Percentiles rank a stretch among this genome's conserved stretches.
These are phyloP conservation scores for Bacidia gigantensis DNA, from an alignment of 495 filamentous ascomycete genomes.

Conservation along the genomic window DNA sequence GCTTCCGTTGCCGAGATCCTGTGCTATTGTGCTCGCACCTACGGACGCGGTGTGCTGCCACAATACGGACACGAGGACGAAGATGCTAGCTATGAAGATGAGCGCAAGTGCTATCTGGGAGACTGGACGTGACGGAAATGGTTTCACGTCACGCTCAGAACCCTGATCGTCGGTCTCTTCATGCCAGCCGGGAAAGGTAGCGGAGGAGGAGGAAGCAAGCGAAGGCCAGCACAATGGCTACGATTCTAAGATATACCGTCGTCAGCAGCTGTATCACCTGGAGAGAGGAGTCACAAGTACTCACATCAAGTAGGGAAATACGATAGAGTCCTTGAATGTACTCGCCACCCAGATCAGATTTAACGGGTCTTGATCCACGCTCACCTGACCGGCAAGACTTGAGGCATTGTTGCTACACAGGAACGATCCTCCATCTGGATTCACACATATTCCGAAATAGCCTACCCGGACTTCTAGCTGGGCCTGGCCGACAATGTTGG, in stretches of 20 bases:
- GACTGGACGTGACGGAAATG: slow-evolving; percentile 55
- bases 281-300: slow-evolving; percentile 1
- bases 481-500: slow-evolving; percentile 50
- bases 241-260: slow-evolving; percentile 35
- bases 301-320: slow-evolving; percentile 54
- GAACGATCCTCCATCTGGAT: slow-evolving; percentile 46
- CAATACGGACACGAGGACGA: slow-evolving; percentile 55
- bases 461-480: slow-evolving; percentile 56
- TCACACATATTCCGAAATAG: slow-evolving; percentile 59
- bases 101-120: slow-evolving; percentile 52
- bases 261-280: not conserved
- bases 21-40: slow-evolving; percentile 79
- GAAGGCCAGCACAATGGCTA: slow-evolving; percentile 57
- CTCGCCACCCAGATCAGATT: slow-evolving; percentile 59
- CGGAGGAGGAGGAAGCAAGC: slow-evolving; percentile 56
- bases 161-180: slow-evolving; percentile 44
- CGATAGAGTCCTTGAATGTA: slow-evolving; percentile 59
- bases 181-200: slow-evolving; percentile 59
- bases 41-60: slow-evolving; percentile 88
- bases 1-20: slow-evolving; percentile 90
- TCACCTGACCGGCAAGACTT: slow-evolving; percentile 46
- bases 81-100: slow-evolving; percentile 53
- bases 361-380: slow-evolving; percentile 52
- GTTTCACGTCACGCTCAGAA: slow-evolving; percentile 46
- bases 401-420: slow-evolving; percentile 58